Percentiles rank a stretch among this genome's conserved stretches.
Evolutionary conservation across 306 rosid species (phyloP).

Genomic region (Lithocarpus polystachyus): DNA sequence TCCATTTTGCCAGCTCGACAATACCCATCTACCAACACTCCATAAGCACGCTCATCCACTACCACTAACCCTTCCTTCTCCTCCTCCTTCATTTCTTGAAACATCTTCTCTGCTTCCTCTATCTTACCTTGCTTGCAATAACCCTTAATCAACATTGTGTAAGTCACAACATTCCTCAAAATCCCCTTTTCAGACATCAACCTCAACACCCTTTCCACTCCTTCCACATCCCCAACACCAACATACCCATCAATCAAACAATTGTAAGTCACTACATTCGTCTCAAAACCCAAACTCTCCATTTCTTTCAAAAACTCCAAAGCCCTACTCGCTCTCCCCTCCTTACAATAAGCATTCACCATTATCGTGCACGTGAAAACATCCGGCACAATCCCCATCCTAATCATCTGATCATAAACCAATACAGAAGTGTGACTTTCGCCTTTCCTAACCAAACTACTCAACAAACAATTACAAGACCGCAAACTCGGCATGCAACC

Average conservation of each 20-base stretch:
- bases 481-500: slow-evolving; percentile 62
- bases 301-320: slow-evolving; percentile 43
- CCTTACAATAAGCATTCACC: slow-evolving; percentile 62
- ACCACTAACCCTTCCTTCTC: slow-evolving; percentile 14
- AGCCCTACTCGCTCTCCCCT: slow-evolving; percentile 49
- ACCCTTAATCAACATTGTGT: slow-evolving; percentile 62
- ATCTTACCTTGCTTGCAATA: slow-evolving; percentile 48
- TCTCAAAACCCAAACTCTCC: slow-evolving; percentile 58
- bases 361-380: slow-evolving; percentile 59
- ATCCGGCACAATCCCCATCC: slow-evolving; percentile 61
- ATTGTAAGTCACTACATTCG: slow-evolving; percentile 65
- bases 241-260: slow-evolving; percentile 66
- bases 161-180: slow-evolving; percentile 50
- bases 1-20: slow-evolving; percentile 61
- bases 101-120: slow-evolving; percentile 66
- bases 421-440: slow-evolving; percentile 35
- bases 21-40: slow-evolving; percentile 67
- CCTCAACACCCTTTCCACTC: slow-evolving; percentile 44
- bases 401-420: slow-evolving; percentile 55
- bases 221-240: slow-evolving; percentile 47
- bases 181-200: slow-evolving; percentile 57
- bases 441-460: slow-evolving; percentile 46
- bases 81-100: slow-evolving; percentile 44
- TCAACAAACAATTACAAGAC: slow-evolving; percentile 74
- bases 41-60: slow-evolving; percentile 63